These are phyloP conservation scores for Athelia psychrophila DNA, from an alignment of 1,284 basidiomycete genomes.

Conservation along the genomic window DNA sequence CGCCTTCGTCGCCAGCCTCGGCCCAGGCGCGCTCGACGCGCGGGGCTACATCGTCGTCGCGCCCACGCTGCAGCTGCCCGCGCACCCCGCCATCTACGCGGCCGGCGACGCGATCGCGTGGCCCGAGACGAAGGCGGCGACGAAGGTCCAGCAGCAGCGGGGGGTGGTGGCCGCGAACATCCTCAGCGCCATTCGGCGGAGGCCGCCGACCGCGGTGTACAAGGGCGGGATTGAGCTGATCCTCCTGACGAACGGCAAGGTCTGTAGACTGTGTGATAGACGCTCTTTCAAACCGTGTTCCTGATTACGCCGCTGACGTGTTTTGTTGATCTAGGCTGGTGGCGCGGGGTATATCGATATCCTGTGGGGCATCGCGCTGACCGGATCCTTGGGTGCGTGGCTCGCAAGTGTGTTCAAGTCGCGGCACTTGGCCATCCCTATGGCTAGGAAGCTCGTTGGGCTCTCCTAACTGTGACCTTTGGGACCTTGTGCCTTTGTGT, in stretches of 20 bases:
- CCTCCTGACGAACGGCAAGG: conserved; percentile 57
- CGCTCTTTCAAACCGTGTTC: no score
- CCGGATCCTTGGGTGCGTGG: conserved; percentile 40
- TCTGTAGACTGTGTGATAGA: conserved; percentile 26
- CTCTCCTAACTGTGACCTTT: no score
- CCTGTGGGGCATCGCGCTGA: conserved; percentile 35
- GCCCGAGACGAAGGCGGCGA: conserved; percentile 56
- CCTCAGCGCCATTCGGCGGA: conserved; percentile 36
- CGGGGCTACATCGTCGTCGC: conserved; percentile 45
- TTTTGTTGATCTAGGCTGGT: conserved; percentile 22
- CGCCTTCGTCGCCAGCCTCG: conserved; percentile 42
- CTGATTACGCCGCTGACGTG: not conserved
- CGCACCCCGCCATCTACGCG: conserved; percentile 51
- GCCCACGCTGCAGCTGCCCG: conserved; percentile 48
- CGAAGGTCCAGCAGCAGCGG: conserved; percentile 44
- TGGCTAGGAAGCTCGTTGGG: not conserved
- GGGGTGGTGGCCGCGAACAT: conserved; percentile 44
- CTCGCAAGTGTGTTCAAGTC: conserved; percentile 28
- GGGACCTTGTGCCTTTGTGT: no score
- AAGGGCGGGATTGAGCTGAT: conserved; percentile 52
- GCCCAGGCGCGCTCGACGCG: conserved; percentile 35
- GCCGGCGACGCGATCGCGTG: conserved; percentile 58
- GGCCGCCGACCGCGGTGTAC: conserved; percentile 38
- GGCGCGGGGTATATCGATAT: conserved; percentile 32
- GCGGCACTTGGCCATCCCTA: conserved; percentile 18